A percentile compares a stretch with the other conserved stretches of the same genome.
Conservation (phyloP, 495 filamentous ascomycete genomes). For the Xylaria venustula region DNA sequence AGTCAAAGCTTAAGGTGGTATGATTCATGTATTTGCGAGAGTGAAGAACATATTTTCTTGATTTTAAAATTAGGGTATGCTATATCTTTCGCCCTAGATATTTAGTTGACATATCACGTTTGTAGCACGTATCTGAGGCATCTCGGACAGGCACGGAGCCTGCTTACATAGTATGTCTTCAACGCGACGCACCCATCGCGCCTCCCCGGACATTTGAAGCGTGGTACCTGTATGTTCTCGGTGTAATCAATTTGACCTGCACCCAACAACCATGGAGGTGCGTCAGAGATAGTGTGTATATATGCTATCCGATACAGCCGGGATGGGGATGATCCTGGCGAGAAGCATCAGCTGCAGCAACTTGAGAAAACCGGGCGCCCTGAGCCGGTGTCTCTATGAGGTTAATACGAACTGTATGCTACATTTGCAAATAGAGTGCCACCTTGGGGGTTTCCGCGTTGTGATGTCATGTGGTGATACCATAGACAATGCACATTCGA, state of each 20-base stretch:
- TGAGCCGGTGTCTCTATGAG: conserved; percentile 3
- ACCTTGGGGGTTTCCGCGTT: not conserved
- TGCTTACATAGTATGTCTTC: not conserved
- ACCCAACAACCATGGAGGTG: not conserved
- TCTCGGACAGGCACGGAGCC: not conserved
- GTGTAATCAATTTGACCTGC: conserved; percentile 12
- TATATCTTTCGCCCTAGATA: not conserved
- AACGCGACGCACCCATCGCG: not conserved
- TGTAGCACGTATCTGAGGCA: not conserved
- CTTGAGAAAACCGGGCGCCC: conserved; percentile 3
- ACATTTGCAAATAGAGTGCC: not conserved
- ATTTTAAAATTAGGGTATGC: not conserved
- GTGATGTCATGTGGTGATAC: conserved; percentile 6
- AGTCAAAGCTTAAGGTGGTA: not conserved
- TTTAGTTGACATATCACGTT: not conserved
- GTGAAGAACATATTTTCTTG: not conserved
- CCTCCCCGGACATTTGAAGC: not conserved
- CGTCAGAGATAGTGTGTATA: not conserved
- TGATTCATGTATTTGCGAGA: not conserved
- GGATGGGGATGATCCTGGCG: not conserved
- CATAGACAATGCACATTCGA: not conserved
- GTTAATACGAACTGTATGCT: not conserved
- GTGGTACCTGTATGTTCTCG: conserved; percentile 11
- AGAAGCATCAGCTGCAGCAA: not conserved
- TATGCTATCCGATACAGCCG: conserved; percentile 8